A percentile compares a stretch with the other conserved stretches of the same genome.
Evolutionary conservation across 352 stramenopile species (phyloP).

Genomic region (Phytophthora pinifolia): DNA sequence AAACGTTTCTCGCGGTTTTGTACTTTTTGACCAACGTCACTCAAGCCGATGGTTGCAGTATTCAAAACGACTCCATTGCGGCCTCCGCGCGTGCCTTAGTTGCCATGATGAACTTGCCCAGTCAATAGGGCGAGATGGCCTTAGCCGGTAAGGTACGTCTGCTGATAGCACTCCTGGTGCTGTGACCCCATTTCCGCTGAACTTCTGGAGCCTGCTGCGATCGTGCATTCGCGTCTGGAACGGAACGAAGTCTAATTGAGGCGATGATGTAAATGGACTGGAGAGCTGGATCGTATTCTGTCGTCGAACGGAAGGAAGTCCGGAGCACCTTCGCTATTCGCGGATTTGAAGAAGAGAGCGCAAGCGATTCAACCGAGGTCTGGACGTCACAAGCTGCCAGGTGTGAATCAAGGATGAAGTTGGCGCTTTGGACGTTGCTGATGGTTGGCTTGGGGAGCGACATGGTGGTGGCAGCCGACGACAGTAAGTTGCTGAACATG

Average conservation of each 20-base stretch:
- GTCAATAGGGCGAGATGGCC: slow-evolving; percentile 6
- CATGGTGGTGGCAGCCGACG: slow-evolving; percentile 18
- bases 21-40: slow-evolving; percentile 41
- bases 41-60: slow-evolving; percentile 22
- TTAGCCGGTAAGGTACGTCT: background rate
- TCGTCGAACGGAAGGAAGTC: background rate
- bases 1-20: slow-evolving; percentile 59
- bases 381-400: background rate
- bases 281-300: slow-evolving; percentile 8
- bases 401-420: slow-evolving; percentile 15
- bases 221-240: slow-evolving; percentile 4
- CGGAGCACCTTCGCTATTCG: slow-evolving; percentile 11
- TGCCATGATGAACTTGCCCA: slow-evolving; percentile 27
- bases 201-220: slow-evolving; percentile 11
- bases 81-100: slow-evolving; percentile 52
- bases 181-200: background rate
- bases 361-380: background rate
- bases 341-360: slow-evolving; percentile 13
- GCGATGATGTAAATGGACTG: background rate
- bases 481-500: slow-evolving; percentile 15
- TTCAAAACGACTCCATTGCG: slow-evolving; percentile 49
- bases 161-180: slow-evolving; percentile 1
- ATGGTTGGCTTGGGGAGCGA: slow-evolving; percentile 3
- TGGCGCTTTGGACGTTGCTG: slow-evolving; percentile 12
- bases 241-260: slow-evolving; percentile 1